These are phyloP conservation scores for Colletotrichum salicis DNA, from an alignment of 2,329 filamentous ascomycete species.

Conservation along the genomic window DNA sequence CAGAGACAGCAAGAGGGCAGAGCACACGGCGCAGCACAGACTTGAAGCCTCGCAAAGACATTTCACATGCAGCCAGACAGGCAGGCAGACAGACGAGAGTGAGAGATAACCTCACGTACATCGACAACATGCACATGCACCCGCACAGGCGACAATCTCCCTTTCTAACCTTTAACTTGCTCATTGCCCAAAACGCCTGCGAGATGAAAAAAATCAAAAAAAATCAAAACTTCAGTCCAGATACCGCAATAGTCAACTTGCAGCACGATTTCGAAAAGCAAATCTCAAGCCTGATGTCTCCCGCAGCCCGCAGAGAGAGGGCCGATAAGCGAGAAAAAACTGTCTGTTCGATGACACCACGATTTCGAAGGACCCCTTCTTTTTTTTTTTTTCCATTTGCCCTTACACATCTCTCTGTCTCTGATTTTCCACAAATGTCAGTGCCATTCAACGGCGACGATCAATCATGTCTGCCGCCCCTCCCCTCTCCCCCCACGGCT, in stretches of 20 bases:
- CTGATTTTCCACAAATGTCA: not conserved
- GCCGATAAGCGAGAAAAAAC: constrained; percentile 8
- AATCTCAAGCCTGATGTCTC: constrained; percentile 6
- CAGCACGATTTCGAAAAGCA: constrained; percentile 1
- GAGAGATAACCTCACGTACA: not conserved
- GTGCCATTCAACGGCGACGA: not conserved
- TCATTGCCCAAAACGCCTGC: not conserved
- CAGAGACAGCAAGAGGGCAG: not conserved
- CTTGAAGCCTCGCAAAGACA: not conserved
- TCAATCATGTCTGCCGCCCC: not conserved
- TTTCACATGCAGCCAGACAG: not conserved
- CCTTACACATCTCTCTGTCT: not conserved
- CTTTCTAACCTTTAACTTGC: no score
- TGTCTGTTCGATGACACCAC: constrained; percentile 29
- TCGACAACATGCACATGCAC: not conserved
- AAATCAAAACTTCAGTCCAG: not conserved
- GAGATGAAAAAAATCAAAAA: not conserved
- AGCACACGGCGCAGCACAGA: not conserved
- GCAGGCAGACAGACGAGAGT: no score
- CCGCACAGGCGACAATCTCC: not conserved
- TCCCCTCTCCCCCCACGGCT: not conserved
- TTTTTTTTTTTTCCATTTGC: no score
- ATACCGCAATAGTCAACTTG: not conserved
- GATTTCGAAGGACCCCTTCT: not conserved
- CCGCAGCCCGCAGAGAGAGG: not conserved